These are phyloP conservation scores for Rhynchosporium secalis DNA, from an alignment of 2,329 filamentous ascomycete genomes.

Conservation along the genomic window DNA sequence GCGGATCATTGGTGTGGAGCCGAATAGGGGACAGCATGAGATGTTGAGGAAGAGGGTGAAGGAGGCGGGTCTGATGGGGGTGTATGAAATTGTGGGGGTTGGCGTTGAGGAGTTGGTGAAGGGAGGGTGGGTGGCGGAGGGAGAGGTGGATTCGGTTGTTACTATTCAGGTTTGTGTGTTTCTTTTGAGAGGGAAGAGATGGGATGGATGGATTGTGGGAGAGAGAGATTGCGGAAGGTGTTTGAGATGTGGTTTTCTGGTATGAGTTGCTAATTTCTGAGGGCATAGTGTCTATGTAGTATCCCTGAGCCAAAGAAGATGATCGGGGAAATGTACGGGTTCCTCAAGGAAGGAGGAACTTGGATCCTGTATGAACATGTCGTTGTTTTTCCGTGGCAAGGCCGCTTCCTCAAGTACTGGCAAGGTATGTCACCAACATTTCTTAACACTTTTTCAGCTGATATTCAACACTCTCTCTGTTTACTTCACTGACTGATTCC, in stretches of 20 bases:
- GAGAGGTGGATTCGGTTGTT: slow-evolving; percentile 35
- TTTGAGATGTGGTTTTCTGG: not conserved
- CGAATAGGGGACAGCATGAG: slow-evolving; percentile 55
- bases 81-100: slow-evolving; percentile 62
- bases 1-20: slow-evolving; percentile 63
- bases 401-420: slow-evolving; percentile 28
- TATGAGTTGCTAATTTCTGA: not conserved
- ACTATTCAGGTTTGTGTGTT: slow-evolving; percentile 27
- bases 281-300: slow-evolving; percentile 32
- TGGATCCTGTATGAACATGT: slow-evolving; percentile 39
- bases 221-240: not conserved
- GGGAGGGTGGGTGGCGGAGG: slow-evolving; percentile 47
- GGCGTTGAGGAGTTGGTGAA: slow-evolving; percentile 58
- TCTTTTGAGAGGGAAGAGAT: too few relatives aligned
- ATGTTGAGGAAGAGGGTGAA: slow-evolving; percentile 49
- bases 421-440: slow-evolving; percentile 30
- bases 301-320: slow-evolving; percentile 31
- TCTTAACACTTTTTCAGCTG: too few relatives aligned
- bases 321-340: slow-evolving; percentile 33
- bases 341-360: slow-evolving; percentile 34
- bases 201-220: too few relatives aligned
- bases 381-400: slow-evolving; percentile 27
- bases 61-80: slow-evolving; percentile 53
- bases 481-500: not conserved
- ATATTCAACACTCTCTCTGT: too few relatives aligned